Evolutionary conservation across 352 stramenopile genomes (phyloP).

Genomic region (Globisporangium acanthophoron): DNA sequence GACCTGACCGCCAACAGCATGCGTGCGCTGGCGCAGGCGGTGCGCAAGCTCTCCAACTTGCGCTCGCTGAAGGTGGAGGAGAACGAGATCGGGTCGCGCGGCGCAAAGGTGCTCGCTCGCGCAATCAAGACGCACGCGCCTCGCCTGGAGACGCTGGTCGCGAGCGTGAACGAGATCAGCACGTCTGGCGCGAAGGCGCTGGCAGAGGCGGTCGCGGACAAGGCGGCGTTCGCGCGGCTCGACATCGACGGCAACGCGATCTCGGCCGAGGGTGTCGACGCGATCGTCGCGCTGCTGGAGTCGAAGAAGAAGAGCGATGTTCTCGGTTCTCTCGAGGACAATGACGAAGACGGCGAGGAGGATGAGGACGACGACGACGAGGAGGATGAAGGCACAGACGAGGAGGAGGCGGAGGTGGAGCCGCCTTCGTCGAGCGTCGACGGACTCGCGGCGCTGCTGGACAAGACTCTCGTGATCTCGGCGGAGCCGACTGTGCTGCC

Average conservation of each 20-base stretch:
- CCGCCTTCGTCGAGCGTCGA: slow-evolving; percentile 30
- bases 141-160: slow-evolving; percentile 73
- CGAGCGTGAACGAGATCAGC: slow-evolving; percentile 87
- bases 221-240: slow-evolving; percentile 45
- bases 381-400: slow-evolving; percentile 30
- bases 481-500: slow-evolving; percentile 11
- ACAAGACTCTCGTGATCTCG: slow-evolving; percentile 40
- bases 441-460: slow-evolving; percentile 31
- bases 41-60: slow-evolving; percentile 48
- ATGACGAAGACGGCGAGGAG: slow-evolving; percentile 76
- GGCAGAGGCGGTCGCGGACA: slow-evolving; percentile 48
- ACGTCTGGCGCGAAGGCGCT: slow-evolving; percentile 85
- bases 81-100: slow-evolving; percentile 91
- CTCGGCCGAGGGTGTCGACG: slow-evolving; percentile 49
- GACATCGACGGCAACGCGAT: slow-evolving; percentile 84
- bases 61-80: slow-evolving; percentile 88
- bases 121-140: slow-evolving; percentile 47
- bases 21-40: slow-evolving; percentile 32
- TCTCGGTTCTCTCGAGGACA: slow-evolving; percentile 75
- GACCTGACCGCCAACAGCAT: slow-evolving; percentile 78
- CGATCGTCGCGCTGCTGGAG: slow-evolving; percentile 45
- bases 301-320: slow-evolving; percentile 46
- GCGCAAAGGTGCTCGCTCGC: slow-evolving; percentile 65
- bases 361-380: slow-evolving; percentile 46
- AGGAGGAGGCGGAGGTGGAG: slow-evolving; percentile 34